phyloP scores from a whole-genome alignment of 1,139 yeast species.

The Hemisphaericaspora xylanilytica region DNA sequence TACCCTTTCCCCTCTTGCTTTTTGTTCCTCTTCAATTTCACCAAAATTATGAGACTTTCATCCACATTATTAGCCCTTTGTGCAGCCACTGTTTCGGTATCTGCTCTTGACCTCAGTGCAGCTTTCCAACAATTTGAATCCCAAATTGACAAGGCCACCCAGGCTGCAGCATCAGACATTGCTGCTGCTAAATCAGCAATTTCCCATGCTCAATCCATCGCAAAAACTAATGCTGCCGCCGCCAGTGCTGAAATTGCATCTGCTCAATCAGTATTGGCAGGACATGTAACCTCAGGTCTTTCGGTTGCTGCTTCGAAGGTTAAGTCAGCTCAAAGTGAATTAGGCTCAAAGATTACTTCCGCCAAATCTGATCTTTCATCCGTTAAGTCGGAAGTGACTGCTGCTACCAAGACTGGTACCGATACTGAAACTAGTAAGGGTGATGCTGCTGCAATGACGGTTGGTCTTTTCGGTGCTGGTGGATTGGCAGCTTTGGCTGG shows the following conservation, averaged over 20 bases:
- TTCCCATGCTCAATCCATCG: conserved; percentile 3
- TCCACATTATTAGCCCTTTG: conserved; percentile 11
- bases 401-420: conserved; percentile 17
- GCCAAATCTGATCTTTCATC: conserved; percentile 7
- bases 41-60: conserved; percentile 12
- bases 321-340: conserved; percentile 6
- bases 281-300: neutral
- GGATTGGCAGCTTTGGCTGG: conserved; percentile 31
- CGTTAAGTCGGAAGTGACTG: conserved; percentile 23
- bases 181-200: conserved; percentile 1
- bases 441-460: conserved; percentile 16
- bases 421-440: conserved; percentile 12
- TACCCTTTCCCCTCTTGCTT: too few species aligned
- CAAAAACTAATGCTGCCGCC: neutral
- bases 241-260: neutral
- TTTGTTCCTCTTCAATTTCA: neutral
- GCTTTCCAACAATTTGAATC: neutral
- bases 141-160: neutral
- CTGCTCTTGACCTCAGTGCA: neutral
- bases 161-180: conserved; percentile 14
- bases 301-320: conserved; percentile 10
- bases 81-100: conserved; percentile 8
- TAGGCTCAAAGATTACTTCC: conserved; percentile 6
- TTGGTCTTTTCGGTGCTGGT: conserved; percentile 24
- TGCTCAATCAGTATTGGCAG: neutral